Evolutionary conservation across 2,329 filamentous ascomycete species (phyloP).

Genomic region (Nothomitra cinnamomea): DNA sequence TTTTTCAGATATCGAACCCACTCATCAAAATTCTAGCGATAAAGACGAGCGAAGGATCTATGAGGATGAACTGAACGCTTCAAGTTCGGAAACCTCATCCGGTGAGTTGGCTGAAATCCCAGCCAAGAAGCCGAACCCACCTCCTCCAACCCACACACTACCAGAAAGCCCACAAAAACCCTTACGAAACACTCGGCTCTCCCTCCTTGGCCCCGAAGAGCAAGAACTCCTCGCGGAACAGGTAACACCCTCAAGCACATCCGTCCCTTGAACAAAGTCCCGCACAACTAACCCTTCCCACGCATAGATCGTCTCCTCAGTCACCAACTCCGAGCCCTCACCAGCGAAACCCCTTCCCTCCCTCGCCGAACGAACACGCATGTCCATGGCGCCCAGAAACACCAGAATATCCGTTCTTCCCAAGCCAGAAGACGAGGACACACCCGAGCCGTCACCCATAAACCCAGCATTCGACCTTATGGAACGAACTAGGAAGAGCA

Average conservation of each 20-base stretch:
- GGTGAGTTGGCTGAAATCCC: neutral
- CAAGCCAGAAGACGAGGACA: neutral
- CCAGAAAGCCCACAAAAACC: neutral
- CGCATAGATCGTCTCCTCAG: slow-evolving; percentile 23
- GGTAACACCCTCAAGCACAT: neutral
- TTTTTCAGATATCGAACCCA: neutral
- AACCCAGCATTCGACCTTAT: slow-evolving; percentile 31
- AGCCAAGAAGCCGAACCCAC: neutral
- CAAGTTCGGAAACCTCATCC: neutral
- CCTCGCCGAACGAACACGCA: slow-evolving; percentile 28
- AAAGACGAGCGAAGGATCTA: neutral
- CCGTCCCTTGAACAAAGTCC: neutral
- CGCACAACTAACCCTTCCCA: slow-evolving; percentile 5
- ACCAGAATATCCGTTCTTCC: neutral
- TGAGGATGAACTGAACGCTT: too few relatives aligned
- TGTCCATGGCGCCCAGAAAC: slow-evolving; percentile 24
- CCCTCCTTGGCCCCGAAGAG: neutral
- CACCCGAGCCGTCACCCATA: slow-evolving; percentile 2
- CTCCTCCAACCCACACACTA: neutral
- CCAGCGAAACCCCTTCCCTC: slow-evolving; percentile 25
- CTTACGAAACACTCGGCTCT: neutral
- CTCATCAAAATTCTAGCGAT: neutral
- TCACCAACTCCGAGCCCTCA: slow-evolving; percentile 23
- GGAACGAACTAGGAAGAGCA: slow-evolving; percentile 67
- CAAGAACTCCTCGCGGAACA: neutral